phyloP scores from a whole-genome alignment of 2,329 filamentous ascomycete genomes.

The Exophiala sp. region DNA sequence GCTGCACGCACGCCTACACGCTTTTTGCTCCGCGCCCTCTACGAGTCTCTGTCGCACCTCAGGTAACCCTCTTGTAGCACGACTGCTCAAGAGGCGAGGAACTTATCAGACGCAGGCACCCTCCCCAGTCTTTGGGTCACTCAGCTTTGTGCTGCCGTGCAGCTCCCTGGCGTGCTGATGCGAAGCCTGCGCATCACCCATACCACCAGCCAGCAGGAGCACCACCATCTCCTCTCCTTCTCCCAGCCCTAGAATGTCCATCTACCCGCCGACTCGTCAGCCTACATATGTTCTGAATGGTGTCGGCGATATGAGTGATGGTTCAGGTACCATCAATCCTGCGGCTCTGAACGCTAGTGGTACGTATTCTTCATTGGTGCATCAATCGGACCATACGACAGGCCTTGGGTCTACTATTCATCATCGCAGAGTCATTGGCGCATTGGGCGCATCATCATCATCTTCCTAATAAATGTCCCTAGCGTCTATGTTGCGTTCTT shows the following conservation, averaged over 20 bases:
- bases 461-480: neutral
- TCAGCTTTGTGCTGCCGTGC: constrained; percentile 23
- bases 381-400: constrained; percentile 2
- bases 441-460: constrained; percentile 16
- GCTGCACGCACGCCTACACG: constrained; percentile 23
- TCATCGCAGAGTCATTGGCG: constrained; percentile 8
- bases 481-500: too few relatives aligned
- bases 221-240: constrained; percentile 13
- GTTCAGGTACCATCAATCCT: constrained; percentile 85
- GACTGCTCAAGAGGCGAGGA: constrained; percentile 9
- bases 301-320: constrained; percentile 52
- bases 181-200: constrained; percentile 26
- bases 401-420: constrained; percentile 4
- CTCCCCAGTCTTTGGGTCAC: constrained; percentile 22
- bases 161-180: constrained; percentile 24
- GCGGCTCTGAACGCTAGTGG: constrained; percentile 74
- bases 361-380: constrained; percentile 40
- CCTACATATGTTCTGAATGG: constrained; percentile 61
- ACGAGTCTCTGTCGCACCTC: constrained; percentile 19
- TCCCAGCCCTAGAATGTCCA: constrained; percentile 31
- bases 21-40: constrained; percentile 12
- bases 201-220: constrained; percentile 9
- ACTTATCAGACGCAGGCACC: constrained; percentile 25
- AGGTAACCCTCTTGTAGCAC: constrained; percentile 18
- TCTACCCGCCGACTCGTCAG: constrained; percentile 44